Evolutionary conservation across 305 asterid genomes (phyloP).

Genomic region (Lippia alba): DNA sequence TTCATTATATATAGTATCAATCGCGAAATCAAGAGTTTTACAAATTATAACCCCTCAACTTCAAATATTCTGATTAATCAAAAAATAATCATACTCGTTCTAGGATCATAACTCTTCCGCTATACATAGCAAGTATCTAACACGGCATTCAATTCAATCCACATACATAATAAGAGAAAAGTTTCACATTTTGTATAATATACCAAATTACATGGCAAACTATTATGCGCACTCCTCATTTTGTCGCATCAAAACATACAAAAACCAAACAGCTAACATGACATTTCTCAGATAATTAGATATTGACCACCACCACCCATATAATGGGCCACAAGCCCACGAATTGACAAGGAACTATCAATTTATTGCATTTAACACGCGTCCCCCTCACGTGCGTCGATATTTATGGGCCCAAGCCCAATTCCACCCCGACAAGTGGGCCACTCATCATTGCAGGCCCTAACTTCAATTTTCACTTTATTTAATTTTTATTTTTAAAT

Average conservation of each 20-base stretch:
- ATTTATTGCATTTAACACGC: conserved; percentile 25
- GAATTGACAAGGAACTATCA: conserved; percentile 49
- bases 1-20: too few species aligned
- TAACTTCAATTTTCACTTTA: background rate
- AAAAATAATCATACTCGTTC: too few species aligned
- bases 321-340: conserved; percentile 36
- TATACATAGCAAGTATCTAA: too few species aligned
- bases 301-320: conserved; percentile 17
- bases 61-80: too few species aligned
- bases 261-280: conserved; percentile 21
- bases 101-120: too few species aligned
- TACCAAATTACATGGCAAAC: too few species aligned
- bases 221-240: too few species aligned
- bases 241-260: conserved; percentile 1
- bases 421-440: conserved; percentile 32
- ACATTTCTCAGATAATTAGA: background rate
- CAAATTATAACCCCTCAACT: too few species aligned
- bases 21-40: too few species aligned
- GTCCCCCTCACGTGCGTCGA: conserved; percentile 39
- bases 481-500: background rate
- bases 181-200: too few species aligned
- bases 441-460: conserved; percentile 39
- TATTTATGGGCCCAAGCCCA: conserved; percentile 6
- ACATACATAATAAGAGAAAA: too few species aligned
- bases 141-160: too few species aligned